Conservation (phyloP, 768 basidiomycete species). For the Amanita molliuscula region DNA sequence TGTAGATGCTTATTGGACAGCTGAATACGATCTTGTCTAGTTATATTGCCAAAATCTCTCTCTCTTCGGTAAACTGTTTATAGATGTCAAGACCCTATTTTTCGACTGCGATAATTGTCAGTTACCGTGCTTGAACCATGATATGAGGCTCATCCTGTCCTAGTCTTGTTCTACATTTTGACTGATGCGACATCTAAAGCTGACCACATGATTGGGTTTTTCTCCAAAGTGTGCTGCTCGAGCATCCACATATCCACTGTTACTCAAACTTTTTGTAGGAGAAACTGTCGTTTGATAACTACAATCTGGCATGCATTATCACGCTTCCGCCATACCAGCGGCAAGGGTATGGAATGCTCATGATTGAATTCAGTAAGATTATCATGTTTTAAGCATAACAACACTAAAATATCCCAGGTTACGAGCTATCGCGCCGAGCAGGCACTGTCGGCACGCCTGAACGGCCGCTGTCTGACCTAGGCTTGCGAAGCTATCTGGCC, state of each 20-base stretch:
- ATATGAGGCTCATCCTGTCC: neutral
- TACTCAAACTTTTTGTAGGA: slow-evolving; percentile 40
- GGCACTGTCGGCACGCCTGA: slow-evolving; percentile 88
- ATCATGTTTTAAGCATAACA: neutral
- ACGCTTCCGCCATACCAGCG: slow-evolving; percentile 89
- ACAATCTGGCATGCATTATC: slow-evolving; percentile 95
- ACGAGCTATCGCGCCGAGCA: slow-evolving; percentile 76
- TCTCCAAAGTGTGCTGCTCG: slow-evolving; percentile 40
- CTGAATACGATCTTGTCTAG: slow-evolving; percentile 27
- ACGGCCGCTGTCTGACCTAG: slow-evolving; percentile 89
- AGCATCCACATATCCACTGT: neutral
- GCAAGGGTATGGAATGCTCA: slow-evolving; percentile 84
- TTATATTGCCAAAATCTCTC: slow-evolving; percentile 95
- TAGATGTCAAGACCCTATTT: slow-evolving; percentile 93
- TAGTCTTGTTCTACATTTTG: slow-evolving; percentile 87
- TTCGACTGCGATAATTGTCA: slow-evolving; percentile 83
- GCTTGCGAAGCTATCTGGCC: slow-evolving; percentile 80
- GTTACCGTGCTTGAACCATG: slow-evolving; percentile 14
- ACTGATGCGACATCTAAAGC: slow-evolving; percentile 73
- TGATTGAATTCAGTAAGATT: slow-evolving; percentile 96
- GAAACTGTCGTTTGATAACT: slow-evolving; percentile 92
- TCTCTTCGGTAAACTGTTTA: slow-evolving; percentile 96
- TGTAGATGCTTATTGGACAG: neutral
- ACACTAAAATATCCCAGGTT: slow-evolving; percentile 42
- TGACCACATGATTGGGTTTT: slow-evolving; percentile 73